Evolutionary conservation across 768 basidiomycete genomes (phyloP).

Genomic region (Rhodosporidiobolus sp.): DNA sequence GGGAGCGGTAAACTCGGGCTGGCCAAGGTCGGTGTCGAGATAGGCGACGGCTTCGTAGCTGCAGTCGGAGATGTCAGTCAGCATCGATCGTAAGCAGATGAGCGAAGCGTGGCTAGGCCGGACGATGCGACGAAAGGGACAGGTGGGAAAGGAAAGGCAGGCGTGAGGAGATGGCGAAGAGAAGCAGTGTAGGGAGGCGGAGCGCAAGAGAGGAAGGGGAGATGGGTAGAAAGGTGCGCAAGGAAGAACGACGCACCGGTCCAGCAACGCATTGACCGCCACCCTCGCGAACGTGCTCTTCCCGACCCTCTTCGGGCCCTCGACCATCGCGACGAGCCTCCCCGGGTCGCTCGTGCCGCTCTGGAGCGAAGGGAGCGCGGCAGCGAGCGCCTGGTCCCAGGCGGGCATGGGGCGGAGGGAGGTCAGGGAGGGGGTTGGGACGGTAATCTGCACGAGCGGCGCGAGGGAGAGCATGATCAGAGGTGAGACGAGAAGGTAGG

Average conservation of each 20-base stretch:
- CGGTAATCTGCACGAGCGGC: slow-evolving; percentile 15
- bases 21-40: slow-evolving; percentile 88
- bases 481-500: too few relatives aligned
- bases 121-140: too few relatives aligned
- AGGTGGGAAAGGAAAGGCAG: too few relatives aligned
- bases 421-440: slow-evolving; percentile 33
- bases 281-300: slow-evolving; percentile 84
- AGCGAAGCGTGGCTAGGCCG: too few relatives aligned
- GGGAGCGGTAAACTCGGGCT: slow-evolving; percentile 85
- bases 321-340: slow-evolving; percentile 61
- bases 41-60: slow-evolving; percentile 81
- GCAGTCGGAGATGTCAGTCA: slow-evolving; percentile 1
- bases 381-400: not conserved
- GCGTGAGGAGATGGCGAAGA: too few relatives aligned
- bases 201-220: not conserved
- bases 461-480: too few relatives aligned
- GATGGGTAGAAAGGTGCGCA: not conserved
- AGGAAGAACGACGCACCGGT: slow-evolving; percentile 52
- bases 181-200: too few relatives aligned
- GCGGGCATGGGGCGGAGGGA: not conserved
- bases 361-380: not conserved
- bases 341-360: slow-evolving; percentile 19
- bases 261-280: slow-evolving; percentile 66
- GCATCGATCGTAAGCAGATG: not conserved
- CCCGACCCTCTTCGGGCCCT: slow-evolving; percentile 79